Percentiles rank a stretch among this genome's conserved stretches.
Conservation (phyloP, 176 grass and related monocot genomes). For the Poa pratensis region DNA sequence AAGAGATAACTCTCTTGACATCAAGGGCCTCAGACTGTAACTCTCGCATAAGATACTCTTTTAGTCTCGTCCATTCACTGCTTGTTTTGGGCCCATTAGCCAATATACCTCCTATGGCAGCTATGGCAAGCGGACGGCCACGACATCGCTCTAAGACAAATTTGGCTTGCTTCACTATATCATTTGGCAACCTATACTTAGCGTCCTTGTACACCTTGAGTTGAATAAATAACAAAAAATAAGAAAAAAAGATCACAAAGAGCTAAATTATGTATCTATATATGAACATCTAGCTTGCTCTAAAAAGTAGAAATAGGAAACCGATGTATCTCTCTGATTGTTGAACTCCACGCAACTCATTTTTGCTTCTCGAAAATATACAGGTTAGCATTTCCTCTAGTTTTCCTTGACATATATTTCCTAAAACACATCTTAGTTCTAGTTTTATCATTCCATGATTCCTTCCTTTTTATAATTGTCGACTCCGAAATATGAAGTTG, state of each 20-base stretch:
- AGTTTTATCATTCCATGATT: background rate
- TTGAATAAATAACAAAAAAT: background rate
- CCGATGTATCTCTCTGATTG: background rate
- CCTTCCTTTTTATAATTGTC: background rate
- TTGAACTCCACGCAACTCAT: background rate
- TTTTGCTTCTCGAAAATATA: no score
- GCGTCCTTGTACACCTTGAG: slow-evolving; percentile 36
- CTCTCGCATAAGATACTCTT: slow-evolving; percentile 37
- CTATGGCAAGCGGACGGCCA: slow-evolving; percentile 60
- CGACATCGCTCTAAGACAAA: slow-evolving; percentile 46
- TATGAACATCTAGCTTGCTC: background rate
- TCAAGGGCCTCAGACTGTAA: slow-evolving; percentile 42
- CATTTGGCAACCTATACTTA: background rate
- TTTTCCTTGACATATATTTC: no score
- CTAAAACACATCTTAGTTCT: background rate
- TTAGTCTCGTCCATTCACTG: slow-evolving; percentile 50
- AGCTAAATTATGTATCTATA: background rate
- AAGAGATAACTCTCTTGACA: slow-evolving; percentile 38
- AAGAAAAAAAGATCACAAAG: background rate
- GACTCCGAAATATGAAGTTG: background rate
- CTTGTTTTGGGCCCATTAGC: slow-evolving; percentile 39
- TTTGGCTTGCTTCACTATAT: background rate
- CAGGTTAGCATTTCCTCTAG: no score
- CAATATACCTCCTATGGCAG: slow-evolving; percentile 53
- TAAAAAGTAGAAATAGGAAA: background rate